These are phyloP conservation scores for Flaveria trinervia DNA, from an alignment of 129 eudicot species.

Conservation along the genomic window DNA sequence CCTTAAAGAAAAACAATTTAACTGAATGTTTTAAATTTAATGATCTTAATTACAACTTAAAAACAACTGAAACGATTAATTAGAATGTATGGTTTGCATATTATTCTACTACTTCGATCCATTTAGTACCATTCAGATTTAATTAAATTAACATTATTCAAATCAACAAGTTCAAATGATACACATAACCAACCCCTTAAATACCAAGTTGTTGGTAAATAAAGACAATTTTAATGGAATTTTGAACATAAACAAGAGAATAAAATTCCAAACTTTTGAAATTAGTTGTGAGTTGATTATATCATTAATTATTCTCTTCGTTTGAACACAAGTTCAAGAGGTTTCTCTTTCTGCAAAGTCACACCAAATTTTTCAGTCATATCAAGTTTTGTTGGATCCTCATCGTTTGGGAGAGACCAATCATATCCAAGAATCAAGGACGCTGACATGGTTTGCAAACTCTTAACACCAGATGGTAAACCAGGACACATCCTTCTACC, in stretches of 20 bases:
- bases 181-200: neutral
- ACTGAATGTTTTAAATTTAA: no score
- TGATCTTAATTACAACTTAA: no score
- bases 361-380: conserved; percentile 25
- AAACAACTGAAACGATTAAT: no score
- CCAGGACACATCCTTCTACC: conserved; percentile 42
- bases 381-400: conserved; percentile 19
- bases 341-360: conserved; percentile 28
- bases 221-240: neutral
- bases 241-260: neutral
- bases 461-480: conserved; percentile 11
- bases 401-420: conserved; percentile 27
- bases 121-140: no score
- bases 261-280: neutral
- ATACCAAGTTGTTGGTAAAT: neutral
- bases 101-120: no score
- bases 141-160: neutral
- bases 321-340: conserved; percentile 22
- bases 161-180: neutral
- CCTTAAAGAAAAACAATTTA: no score
- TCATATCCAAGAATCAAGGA: conserved; percentile 28
- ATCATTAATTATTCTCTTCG: neutral
- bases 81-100: no score
- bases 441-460: conserved; percentile 16
- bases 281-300: neutral